A percentile compares a stretch with the other conserved stretches of the same genome.
These are phyloP conservation scores for Phytophthora pluvialis DNA, from an alignment of 352 stramenopile genomes.

Conservation along the genomic window DNA sequence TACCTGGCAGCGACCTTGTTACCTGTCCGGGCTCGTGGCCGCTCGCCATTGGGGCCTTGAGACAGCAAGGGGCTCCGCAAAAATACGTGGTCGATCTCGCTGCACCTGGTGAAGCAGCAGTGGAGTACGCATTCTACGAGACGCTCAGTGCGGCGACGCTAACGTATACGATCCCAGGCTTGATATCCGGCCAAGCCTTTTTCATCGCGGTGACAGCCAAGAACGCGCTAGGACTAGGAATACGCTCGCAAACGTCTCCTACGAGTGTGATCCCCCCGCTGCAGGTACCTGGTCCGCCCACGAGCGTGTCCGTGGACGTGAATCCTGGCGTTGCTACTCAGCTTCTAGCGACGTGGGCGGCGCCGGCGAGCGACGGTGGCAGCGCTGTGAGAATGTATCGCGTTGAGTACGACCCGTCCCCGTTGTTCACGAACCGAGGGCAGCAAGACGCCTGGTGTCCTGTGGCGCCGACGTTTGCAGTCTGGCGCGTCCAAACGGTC, in stretches of 20 bases:
- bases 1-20: constrained; percentile 44
- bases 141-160: constrained; percentile 62
- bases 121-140: constrained; percentile 75
- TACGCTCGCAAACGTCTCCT: constrained; percentile 50
- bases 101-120: constrained; percentile 56
- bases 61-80: constrained; percentile 14
- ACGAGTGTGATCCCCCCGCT: constrained; percentile 65
- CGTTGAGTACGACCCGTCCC: constrained; percentile 79
- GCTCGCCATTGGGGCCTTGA: constrained; percentile 1
- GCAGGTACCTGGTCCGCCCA: constrained; percentile 78
- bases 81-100: constrained; percentile 26
- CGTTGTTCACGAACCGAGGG: constrained; percentile 70
- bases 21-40: constrained; percentile 61
- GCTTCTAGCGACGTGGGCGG: constrained; percentile 58
- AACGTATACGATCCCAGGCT: constrained; percentile 74
- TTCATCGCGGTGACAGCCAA: constrained; percentile 89
- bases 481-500: constrained; percentile 62
- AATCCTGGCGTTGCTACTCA: constrained; percentile 83
- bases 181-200: constrained; percentile 81
- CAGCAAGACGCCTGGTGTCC: constrained; percentile 76
- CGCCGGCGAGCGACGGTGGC: constrained; percentile 64
- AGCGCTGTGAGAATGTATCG: constrained; percentile 75
- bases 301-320: constrained; percentile 71
- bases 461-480: constrained; percentile 53
- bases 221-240: constrained; percentile 79